Evolutionary conservation across 2,329 filamentous ascomycete genomes (phyloP).

Genomic region (Ambrosiella xylebori): DNA sequence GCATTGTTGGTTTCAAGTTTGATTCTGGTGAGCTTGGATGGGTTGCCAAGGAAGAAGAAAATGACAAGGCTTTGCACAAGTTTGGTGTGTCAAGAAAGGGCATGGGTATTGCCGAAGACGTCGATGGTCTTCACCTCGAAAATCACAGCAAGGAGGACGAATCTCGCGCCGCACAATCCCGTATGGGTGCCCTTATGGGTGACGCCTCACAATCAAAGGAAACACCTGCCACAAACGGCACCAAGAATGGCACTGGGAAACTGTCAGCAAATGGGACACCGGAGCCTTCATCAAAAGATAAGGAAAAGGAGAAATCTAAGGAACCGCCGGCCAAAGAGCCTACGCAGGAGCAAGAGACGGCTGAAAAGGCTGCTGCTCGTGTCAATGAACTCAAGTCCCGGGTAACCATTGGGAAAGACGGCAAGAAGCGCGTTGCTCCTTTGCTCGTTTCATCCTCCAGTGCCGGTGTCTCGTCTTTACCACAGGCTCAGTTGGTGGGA

Average conservation of each 20-base stretch:
- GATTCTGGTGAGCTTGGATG: slow-evolving; percentile 78
- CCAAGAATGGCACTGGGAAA: slow-evolving; percentile 30
- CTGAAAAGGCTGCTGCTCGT: slow-evolving; percentile 36
- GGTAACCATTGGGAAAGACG: slow-evolving; percentile 89
- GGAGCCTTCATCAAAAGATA: slow-evolving; percentile 16
- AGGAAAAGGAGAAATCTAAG: slow-evolving; percentile 18
- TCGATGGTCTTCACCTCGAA: slow-evolving; percentile 73
- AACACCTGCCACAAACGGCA: slow-evolving; percentile 35
- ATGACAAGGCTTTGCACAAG: slow-evolving; percentile 81
- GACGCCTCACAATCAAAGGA: slow-evolving; percentile 41
- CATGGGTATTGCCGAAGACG: slow-evolving; percentile 81
- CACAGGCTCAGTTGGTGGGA: slow-evolving; percentile 74
- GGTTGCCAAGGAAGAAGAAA: slow-evolving; percentile 71
- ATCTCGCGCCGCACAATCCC: slow-evolving; percentile 71
- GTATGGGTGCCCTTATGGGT: slow-evolving; percentile 98
- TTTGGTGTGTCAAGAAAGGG: slow-evolving; percentile 78
- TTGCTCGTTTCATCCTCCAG: slow-evolving; percentile 81
- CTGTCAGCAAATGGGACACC: slow-evolving; percentile 19
- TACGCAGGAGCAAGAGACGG: slow-evolving; percentile 26
- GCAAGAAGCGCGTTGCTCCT: slow-evolving; percentile 88
- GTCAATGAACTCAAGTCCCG: slow-evolving; percentile 61
- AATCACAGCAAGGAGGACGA: slow-evolving; percentile 86
- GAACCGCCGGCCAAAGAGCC: slow-evolving; percentile 17
- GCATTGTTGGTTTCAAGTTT: slow-evolving; percentile 67
- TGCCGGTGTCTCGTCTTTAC: slow-evolving; percentile 70